These are phyloP conservation scores for Fusarium vanettenii DNA, from an alignment of 2,329 filamentous ascomycete species.

Conservation along the genomic window DNA sequence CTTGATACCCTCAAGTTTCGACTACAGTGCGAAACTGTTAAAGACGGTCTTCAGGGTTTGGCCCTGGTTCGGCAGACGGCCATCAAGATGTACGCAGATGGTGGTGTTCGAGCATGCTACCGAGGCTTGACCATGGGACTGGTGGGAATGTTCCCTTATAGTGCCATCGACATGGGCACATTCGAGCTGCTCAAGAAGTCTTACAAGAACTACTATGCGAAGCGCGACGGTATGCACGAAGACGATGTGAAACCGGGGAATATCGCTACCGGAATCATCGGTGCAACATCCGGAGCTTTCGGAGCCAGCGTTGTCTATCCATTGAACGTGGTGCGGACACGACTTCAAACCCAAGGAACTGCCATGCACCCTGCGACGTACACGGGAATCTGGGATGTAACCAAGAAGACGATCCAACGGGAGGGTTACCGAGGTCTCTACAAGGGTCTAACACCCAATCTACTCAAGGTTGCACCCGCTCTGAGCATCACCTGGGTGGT, in stretches of 20 bases:
- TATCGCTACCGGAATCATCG: constrained; percentile 87
- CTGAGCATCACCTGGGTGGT: constrained; percentile 96
- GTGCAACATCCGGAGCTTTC: constrained; percentile 89
- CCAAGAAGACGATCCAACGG: constrained; percentile 81
- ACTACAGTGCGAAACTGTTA: constrained; percentile 94
- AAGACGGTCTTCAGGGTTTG: constrained; percentile 85
- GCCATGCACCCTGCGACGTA: constrained; percentile 92
- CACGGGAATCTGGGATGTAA: constrained; percentile 90
- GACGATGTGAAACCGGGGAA: constrained; percentile 86
- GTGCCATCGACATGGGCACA: constrained; percentile 93
- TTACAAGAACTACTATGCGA: constrained; percentile 78
- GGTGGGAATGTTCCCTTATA: constrained; percentile 97
- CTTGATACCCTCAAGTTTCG: constrained; percentile 84
- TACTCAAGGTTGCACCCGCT: constrained; percentile 95
- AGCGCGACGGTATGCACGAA: constrained; percentile 76
- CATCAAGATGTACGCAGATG: constrained; percentile 84
- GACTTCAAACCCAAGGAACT: constrained; percentile 94
- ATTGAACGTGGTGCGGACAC: constrained; percentile 90
- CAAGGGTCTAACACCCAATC: constrained; percentile 93
- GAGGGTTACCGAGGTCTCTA: constrained; percentile 91
- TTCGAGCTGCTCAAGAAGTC: constrained; percentile 91
- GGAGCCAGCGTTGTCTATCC: constrained; percentile 96
- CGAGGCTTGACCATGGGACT: constrained; percentile 94
- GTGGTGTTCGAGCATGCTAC: constrained; percentile 83
- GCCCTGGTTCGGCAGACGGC: constrained; percentile 85